Evolutionary conservation across 768 basidiomycete species (phyloP).

Genomic region (Ramaria sp.): DNA sequence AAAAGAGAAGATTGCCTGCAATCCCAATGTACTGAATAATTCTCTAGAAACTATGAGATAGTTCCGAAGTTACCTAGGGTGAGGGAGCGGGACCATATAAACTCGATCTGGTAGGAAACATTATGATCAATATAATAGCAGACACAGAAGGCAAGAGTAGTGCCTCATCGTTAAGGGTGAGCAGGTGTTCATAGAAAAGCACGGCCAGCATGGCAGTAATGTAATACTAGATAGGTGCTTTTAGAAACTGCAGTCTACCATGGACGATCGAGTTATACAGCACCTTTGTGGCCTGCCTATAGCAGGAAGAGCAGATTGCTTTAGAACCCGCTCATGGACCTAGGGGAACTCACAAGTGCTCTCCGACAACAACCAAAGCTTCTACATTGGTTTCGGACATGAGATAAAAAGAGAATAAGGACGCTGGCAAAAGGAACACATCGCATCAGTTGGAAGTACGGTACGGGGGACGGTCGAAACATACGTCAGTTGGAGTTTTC

Average conservation of each 20-base stretch:
- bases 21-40: neutral
- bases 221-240: neutral
- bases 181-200: neutral
- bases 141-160: neutral
- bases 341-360: neutral
- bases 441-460: too few relatives aligned
- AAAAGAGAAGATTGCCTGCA: neutral
- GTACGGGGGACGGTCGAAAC: too few relatives aligned
- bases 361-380: neutral
- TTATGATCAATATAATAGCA: neutral
- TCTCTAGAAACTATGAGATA: neutral
- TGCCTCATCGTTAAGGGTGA: neutral
- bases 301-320: neutral
- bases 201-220: neutral
- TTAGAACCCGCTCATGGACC: neutral
- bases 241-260: neutral
- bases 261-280: neutral
- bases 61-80: neutral
- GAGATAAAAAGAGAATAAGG: too few relatives aligned
- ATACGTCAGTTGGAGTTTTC: too few relatives aligned
- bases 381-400: neutral
- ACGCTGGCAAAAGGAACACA: too few relatives aligned
- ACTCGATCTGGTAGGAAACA: neutral
- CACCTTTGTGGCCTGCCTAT: neutral
- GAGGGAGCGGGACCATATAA: neutral